Percentiles rank a stretch among this genome's conserved stretches.
These are phyloP conservation scores for Cicer chorassanicum DNA, from an alignment of 306 rosid species.

Conservation along the genomic window DNA sequence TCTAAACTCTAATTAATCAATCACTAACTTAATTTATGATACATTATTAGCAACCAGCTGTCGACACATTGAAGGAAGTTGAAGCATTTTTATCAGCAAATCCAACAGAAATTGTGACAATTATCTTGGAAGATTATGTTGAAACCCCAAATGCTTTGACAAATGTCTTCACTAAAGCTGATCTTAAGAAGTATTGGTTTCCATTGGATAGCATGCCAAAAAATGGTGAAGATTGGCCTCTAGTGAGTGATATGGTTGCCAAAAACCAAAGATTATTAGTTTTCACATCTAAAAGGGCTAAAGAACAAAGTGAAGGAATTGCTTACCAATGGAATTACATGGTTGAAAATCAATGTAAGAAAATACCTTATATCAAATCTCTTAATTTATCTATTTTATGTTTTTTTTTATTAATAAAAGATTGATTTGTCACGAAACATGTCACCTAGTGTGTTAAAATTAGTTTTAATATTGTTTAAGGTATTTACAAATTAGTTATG, in stretches of 20 bases:
- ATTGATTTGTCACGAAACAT: too few relatives aligned
- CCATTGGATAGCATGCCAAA: conserved; percentile 78
- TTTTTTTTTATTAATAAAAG: neutral
- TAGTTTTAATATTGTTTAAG: too few relatives aligned
- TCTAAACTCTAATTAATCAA: neutral
- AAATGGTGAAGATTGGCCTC: conserved; percentile 81
- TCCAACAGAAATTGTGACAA: conserved; percentile 77
- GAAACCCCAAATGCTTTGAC: conserved; percentile 77
- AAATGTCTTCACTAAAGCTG: conserved; percentile 68
- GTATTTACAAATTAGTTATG: too few relatives aligned
- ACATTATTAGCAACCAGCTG: conserved; percentile 67
- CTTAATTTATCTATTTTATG: neutral
- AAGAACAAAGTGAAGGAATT: conserved; percentile 82
- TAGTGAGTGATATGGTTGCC: conserved; percentile 77
- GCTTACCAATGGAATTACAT: conserved; percentile 93
- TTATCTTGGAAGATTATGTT: conserved; percentile 92
- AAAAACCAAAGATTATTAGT: conserved; percentile 79
- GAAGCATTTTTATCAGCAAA: conserved; percentile 74
- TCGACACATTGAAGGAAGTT: conserved; percentile 71
- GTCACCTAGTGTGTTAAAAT: too few relatives aligned
- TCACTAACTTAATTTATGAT: neutral
- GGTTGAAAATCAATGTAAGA: conserved; percentile 89
- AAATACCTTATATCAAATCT: neutral
- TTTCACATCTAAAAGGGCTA: conserved; percentile 64
- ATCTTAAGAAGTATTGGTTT: conserved; percentile 82